Evolutionary conservation across 805 yeast species (phyloP), one percentile per base, ranked within the genome.

Genomic region (Sugiyamaella marilandica): DNA sequence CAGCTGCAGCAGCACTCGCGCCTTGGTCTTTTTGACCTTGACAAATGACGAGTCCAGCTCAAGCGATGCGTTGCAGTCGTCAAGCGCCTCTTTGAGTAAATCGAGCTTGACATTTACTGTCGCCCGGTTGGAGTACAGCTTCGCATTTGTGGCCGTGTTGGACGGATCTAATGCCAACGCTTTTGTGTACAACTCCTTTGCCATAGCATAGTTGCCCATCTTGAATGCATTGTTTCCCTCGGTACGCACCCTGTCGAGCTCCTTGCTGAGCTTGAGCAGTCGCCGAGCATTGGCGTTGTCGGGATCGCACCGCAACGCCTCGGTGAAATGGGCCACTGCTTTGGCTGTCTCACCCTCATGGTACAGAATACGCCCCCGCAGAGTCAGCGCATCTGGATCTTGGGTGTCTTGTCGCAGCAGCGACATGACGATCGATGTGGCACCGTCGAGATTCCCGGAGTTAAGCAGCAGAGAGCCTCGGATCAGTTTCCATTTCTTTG

Each of bases 111-210:
- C 76, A 59, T 88, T 83, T 1, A 87, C 95, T 54, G 91, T 90
- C 0, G 98, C 97, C 58, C 97, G 76, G 69, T 92, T 92, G 9
- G 96, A 84, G 65, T 75, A 88, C 57, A 84, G 82, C 53, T 62
- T 65, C 46, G 70, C 52, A 51, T 63, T 67, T 13, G 60, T 60
- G 32, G 83, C 76, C 1, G 87, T 80, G 49, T 83, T 82, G 10
- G 69, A 59, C 2, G 78, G 71, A 59, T 84, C 84, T 11, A 84
- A 58, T 29, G 76, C 84, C 34, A 92, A 85, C 8, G 97, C 97
- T 55, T 76, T 66, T 1, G 92, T 78, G 68, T 94, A 92, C 2
- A 74, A 65, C 10, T 77, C 82, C n/a, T 83, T 72, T 7, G 97
- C 97, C 33, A 75, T 74, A 3, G 74, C 74, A 59, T 73, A 84